Base-by-base conservation (phyloP, 768 basidiomycete genomes). In the Tricholoma hemisulphureum region DNA sequence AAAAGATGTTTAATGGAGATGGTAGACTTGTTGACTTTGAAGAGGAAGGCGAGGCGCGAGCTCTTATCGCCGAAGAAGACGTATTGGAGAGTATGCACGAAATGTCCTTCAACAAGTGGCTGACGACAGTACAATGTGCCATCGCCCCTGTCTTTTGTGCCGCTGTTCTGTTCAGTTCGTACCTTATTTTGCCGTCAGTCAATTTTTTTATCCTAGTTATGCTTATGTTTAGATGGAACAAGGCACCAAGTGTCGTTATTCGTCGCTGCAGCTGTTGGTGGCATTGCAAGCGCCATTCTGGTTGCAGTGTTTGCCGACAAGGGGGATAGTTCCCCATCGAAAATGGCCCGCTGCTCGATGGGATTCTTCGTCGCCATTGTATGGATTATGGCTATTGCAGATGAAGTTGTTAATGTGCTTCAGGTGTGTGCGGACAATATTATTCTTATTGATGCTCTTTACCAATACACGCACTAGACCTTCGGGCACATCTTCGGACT, bases 311-410 rank as follows among this genome's bases (percentile, higher is more conserved):
- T 87, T 64, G 82, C 82, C 1, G 78, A 81, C 6, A 79, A 81
- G 39, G 88, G 91, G 2, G 75, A 78, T 18, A 79, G 84, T 60
- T 77, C 80, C 5, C 66, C 81, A 13, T 79, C 83, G 46, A 80
- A 84, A 56, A 79, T 94, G 73, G 79, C 82, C 9, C 82, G 95
- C 9, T 96, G 93, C 67, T 88, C 86, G 21, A 87, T 95, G 80
- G 96, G 97, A 0, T 99, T 99, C 74, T 69, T 87, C 20, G 88
- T 96, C 24, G 81, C 94, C 2, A 84, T 98, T 59, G 87, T 98
- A 7, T 99, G 97, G 96, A 98, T 99, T 64, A 95, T 98, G 86
- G 94, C 91, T 6, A 95, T 98, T 49, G 95, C 95, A 1, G 95
- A 97, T 69, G 95, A 98, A 69, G 94, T 96, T 2, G 94, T 98